Evolutionary conservation across 257 asterid species (phyloP).

Genomic region (Penstemon barbatus): DNA sequence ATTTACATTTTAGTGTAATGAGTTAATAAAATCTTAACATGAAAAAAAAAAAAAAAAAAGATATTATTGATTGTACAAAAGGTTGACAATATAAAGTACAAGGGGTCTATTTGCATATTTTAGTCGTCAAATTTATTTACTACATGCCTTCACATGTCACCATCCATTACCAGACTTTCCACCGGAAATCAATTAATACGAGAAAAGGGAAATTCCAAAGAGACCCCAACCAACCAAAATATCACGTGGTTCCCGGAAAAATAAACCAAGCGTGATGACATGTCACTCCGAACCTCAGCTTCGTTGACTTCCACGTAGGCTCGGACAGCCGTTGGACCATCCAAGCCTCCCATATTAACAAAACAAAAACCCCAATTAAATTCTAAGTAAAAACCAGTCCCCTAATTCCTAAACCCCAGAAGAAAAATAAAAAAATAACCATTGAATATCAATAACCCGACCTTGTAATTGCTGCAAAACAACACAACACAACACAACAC

Average conservation of each 20-base stretch:
- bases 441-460: slow-evolving; percentile 17
- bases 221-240: slow-evolving; percentile 27
- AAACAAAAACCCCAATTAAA: slow-evolving; percentile 24
- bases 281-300: slow-evolving; percentile 43
- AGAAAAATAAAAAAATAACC: background rate
- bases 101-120: no score
- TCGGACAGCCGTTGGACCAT: slow-evolving; percentile 65
- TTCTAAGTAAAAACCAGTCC: slow-evolving; percentile 9
- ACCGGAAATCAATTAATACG: slow-evolving; percentile 5
- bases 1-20: no score
- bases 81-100: no score
- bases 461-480: slow-evolving; percentile 32
- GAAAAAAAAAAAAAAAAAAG: no score
- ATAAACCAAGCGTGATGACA: slow-evolving; percentile 28
- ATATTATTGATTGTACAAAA: no score
- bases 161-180: slow-evolving; percentile 25
- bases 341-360: slow-evolving; percentile 38
- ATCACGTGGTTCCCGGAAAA: slow-evolving; percentile 61
- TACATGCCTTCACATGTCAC: slow-evolving; percentile 38
- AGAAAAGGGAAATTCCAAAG: slow-evolving; percentile 1
- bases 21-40: no score
- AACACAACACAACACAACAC: slow-evolving; percentile 17
- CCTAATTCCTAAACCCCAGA: slow-evolving; percentile 8
- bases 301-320: slow-evolving; percentile 45
- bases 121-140: slow-evolving; percentile 17